A percentile compares a stretch with the other conserved stretches of the same genome.
Conservation (phyloP, 345 rosid genomes). For the Citrus unshiu region DNA sequence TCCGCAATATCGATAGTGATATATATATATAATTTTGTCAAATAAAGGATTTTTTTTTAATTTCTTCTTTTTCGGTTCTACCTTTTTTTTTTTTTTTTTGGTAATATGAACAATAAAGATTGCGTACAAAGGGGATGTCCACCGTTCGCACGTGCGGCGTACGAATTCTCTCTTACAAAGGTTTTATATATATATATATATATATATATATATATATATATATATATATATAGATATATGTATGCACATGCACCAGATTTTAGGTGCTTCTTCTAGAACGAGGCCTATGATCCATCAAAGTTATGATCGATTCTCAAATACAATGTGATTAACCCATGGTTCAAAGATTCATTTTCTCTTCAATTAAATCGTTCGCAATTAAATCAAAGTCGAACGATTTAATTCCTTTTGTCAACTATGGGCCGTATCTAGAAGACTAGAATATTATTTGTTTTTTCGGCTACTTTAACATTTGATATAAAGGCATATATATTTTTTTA, state of each 20-base stretch:
- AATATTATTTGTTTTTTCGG: background rate
- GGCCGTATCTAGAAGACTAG: background rate
- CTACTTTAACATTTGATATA: background rate
- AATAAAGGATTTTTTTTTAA: background rate
- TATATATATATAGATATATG: no score
- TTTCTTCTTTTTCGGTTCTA: background rate
- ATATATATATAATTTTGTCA: background rate
- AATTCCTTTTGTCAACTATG: background rate
- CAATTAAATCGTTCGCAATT: background rate
- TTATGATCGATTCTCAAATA: background rate
- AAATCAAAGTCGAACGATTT: background rate
- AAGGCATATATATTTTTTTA: background rate
- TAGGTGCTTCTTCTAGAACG: slow-evolving; percentile 1
- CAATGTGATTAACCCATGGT: background rate
- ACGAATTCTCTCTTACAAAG: background rate
- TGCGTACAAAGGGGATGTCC: slow-evolving; percentile 8
- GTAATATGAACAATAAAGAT: background rate
- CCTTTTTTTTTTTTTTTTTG: background rate
- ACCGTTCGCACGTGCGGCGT: slow-evolving; percentile 10
- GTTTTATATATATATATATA: no score
- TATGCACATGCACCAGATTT: background rate
- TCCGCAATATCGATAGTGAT: background rate
- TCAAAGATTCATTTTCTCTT: background rate
- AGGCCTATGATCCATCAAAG: background rate
- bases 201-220: background rate